A percentile compares a stretch with the other conserved stretches of the same genome.
These are phyloP conservation scores for Leccinum arenicola DNA, from an alignment of 768 basidiomycete species.

Conservation along the genomic window DNA sequence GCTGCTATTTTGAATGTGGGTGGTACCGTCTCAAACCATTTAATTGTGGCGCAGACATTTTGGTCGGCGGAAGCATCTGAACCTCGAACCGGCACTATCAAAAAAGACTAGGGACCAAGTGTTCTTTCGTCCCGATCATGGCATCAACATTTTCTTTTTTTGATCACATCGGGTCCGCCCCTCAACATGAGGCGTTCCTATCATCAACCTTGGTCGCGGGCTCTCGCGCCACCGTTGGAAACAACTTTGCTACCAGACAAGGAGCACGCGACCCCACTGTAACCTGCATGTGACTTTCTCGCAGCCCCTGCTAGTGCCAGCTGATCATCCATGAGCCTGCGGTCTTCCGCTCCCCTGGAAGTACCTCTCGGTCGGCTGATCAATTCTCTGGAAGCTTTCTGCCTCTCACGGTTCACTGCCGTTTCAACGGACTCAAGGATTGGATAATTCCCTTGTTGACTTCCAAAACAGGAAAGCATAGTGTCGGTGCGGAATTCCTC, in stretches of 20 bases:
- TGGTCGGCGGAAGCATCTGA: no score
- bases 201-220: neutral
- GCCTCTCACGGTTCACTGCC: neutral
- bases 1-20: neutral
- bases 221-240: neutral
- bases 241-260: neutral
- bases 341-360: neutral
- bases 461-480: conserved; percentile 9
- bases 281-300: neutral
- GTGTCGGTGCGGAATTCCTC: neutral
- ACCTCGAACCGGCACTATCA: no score
- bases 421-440: neutral
- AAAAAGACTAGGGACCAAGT: neutral
- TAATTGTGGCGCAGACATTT: no score
- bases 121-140: neutral
- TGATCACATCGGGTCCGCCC: neutral
- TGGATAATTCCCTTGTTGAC: neutral
- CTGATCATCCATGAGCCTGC: no score
- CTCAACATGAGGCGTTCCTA: neutral
- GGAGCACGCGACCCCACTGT: no score
- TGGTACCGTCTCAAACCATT: neutral
- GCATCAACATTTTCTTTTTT: neutral
- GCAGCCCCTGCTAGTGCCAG: neutral
- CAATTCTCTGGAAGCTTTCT: neutral
- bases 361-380: neutral